These are phyloP conservation scores for Ogataea corticis DNA, from an alignment of 805 yeast genomes.

Conservation along the genomic window DNA sequence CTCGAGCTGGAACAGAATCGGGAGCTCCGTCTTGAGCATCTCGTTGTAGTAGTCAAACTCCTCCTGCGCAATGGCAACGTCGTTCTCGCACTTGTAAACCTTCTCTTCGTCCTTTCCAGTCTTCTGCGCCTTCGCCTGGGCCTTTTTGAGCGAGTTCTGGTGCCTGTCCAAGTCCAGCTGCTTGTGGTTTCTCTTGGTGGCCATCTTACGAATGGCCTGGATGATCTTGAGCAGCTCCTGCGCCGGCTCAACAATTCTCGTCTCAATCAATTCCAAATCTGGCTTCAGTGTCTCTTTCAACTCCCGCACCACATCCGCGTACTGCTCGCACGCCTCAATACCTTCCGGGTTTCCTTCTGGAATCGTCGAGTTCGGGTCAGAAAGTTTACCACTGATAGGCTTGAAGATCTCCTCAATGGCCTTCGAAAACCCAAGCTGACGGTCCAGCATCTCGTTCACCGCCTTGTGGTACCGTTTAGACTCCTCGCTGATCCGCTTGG, in stretches of 20 bases:
- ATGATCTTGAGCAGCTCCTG: slow-evolving; percentile 85
- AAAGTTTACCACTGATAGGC: slow-evolving; percentile 89
- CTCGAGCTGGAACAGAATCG: slow-evolving; percentile 82
- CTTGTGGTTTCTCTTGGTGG: slow-evolving; percentile 93
- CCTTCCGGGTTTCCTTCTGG: slow-evolving; percentile 98
- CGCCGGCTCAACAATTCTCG: slow-evolving; percentile 87
- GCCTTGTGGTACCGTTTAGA: slow-evolving; percentile 88
- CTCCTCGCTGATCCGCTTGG: slow-evolving; percentile 86
- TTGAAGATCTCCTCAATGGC: slow-evolving; percentile 95
- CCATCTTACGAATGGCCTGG: slow-evolving; percentile 85
- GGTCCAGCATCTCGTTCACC: slow-evolving; percentile 89
- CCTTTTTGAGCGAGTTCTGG: slow-evolving; percentile 64
- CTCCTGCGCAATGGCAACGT: slow-evolving; percentile 86
- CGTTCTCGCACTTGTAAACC: slow-evolving; percentile 86
- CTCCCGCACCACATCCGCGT: slow-evolving; percentile 83
- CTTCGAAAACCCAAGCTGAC: slow-evolving; percentile 92
- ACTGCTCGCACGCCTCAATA: slow-evolving; percentile 90
- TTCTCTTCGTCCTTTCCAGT: slow-evolving; percentile 89
- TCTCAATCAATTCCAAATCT: slow-evolving; percentile 87
- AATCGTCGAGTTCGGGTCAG: slow-evolving; percentile 82
- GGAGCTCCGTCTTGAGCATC: slow-evolving; percentile 87
- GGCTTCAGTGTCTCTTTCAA: slow-evolving; percentile 86
- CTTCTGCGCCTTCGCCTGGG: slow-evolving; percentile 79
- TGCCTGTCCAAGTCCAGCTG: slow-evolving; percentile 92
- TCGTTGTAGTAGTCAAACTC: slow-evolving; percentile 96